Percentiles rank a stretch among this genome's conserved stretches.
Conservation (phyloP, 2,329 filamentous ascomycete species). For the Helotiales sp. region DNA sequence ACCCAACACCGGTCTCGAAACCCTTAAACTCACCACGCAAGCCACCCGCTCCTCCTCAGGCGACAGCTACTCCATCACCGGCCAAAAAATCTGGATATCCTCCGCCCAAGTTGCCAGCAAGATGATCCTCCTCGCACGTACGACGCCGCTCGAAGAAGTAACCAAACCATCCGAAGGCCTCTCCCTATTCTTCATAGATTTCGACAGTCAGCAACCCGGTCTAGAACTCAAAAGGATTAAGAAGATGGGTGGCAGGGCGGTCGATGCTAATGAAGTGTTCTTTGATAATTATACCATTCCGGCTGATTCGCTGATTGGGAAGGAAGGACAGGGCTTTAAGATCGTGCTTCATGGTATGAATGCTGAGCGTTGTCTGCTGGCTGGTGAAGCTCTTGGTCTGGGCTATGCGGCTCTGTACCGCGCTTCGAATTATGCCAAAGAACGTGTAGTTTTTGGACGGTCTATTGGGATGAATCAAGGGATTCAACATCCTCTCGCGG, state of each 20-base stretch:
- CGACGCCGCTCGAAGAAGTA: slow-evolving; percentile 70
- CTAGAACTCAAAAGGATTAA: slow-evolving; percentile 67
- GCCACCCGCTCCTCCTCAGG: slow-evolving; percentile 67
- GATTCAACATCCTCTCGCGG: slow-evolving; percentile 68
- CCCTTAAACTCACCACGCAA: slow-evolving; percentile 69
- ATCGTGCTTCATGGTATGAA: slow-evolving; percentile 83
- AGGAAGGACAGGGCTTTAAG: slow-evolving; percentile 78
- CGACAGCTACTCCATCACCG: slow-evolving; percentile 68
- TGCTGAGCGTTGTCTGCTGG: slow-evolving; percentile 75
- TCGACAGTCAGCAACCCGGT: slow-evolving; percentile 63
- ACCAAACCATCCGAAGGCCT: slow-evolving; percentile 75
- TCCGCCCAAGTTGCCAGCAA: slow-evolving; percentile 81
- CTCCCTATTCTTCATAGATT: slow-evolving; percentile 80
- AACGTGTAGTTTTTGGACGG: slow-evolving; percentile 68
- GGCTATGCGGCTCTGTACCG: slow-evolving; percentile 73
- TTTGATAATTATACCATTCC: slow-evolving; percentile 79
- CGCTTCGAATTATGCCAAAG: slow-evolving; percentile 68
- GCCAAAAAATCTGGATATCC: slow-evolving; percentile 90
- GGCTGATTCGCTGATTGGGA: slow-evolving; percentile 67
- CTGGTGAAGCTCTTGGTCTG: slow-evolving; percentile 79
- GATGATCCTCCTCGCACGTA: slow-evolving; percentile 83
- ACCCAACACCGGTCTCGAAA: slow-evolving; percentile 80
- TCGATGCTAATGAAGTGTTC: slow-evolving; percentile 88
- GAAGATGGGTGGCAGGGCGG: slow-evolving; percentile 84
- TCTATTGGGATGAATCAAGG: slow-evolving; percentile 71